Evolutionary conservation across 176 grass and related monocot species (phyloP), one percentile per base, ranked within the genome.

Genomic region (Zea luxurians): DNA sequence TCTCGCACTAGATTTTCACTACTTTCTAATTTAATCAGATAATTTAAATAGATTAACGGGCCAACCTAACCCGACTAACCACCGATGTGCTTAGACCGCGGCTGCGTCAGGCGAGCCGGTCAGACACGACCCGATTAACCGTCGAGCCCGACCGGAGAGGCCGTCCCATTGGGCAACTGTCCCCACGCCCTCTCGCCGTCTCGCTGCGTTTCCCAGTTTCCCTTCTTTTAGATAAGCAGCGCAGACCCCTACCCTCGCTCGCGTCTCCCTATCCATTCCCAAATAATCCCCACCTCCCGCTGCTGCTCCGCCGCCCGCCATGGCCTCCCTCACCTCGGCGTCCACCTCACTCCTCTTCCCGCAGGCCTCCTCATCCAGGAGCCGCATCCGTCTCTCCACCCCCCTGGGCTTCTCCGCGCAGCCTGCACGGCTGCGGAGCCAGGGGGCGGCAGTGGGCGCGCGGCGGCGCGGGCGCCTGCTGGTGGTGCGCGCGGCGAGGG

Each of bases 401-500:
- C 85, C 83, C 43, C 73, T 89, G 43, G 74, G 54, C 59, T 82
- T 87, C 54, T 37, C 67, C 65, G 49, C 83, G 62, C 48, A 37
- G 60, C 43, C 85, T 10, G 72, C 71, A 57, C 81, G 77, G 65
- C 61, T 77, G 64, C 69, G 84, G 77, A 44, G 48, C 46, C 69
- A 70, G 16, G 46, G 77, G 42, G 27, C 36, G 64, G 37, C 11
- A 37, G 43, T 9, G 36, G 73, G 46, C 27, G 27, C 27, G 46
- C 81, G 68, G 77, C 20, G 65, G 83, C 91, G 64, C 76, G 68
- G 77, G 36, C 55, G 88, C 44, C 75, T 89, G 4, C 85, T 95
- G 5, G 90, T 95, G 2, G 89, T 99, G 66, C 89, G 92, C 53
- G 96, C 96, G 4, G 96, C 96, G 43, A 85, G 96, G 79, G 88